Percentiles rank a stretch among this genome's conserved stretches.
These are phyloP conservation scores for Fraxinus excelsior DNA, from an alignment of 257 asterid species.

Conservation along the genomic window DNA sequence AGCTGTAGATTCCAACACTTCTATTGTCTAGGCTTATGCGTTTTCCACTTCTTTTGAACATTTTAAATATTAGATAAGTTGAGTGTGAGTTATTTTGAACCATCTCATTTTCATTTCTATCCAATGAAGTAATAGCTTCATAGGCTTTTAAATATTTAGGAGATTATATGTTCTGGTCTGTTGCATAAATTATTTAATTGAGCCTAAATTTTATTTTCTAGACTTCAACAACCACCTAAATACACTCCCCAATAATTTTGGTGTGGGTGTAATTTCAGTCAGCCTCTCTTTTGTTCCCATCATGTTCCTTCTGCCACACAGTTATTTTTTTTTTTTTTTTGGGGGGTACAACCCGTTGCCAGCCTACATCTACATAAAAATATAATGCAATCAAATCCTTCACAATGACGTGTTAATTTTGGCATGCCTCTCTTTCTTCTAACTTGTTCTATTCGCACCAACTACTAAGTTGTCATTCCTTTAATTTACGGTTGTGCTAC, in stretches of 20 bases:
- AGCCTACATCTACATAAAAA: not conserved
- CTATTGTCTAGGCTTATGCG: not conserved
- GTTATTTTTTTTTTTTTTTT: not conserved
- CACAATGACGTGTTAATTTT: not conserved
- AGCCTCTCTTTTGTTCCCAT: not conserved
- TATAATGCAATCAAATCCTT: not conserved
- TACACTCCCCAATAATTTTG: too few species aligned
- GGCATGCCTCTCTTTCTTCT: not conserved
- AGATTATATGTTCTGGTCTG: not conserved
- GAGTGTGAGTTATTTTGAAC: not conserved
- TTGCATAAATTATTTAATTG: not conserved
- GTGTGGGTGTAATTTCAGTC: not conserved
- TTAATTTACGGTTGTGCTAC: not conserved
- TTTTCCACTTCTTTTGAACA: not conserved
- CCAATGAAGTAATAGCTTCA: too few species aligned
- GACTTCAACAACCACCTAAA: not conserved
- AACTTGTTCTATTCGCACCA: not conserved
- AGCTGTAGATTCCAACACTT: too few species aligned
- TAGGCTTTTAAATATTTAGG: too few species aligned
- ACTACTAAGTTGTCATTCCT: not conserved
- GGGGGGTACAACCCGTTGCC: not conserved
- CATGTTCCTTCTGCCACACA: not conserved
- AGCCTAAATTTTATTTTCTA: not conserved
- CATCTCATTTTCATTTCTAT: not conserved
- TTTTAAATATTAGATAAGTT: not conserved